Base-by-base conservation (phyloP, 371 early-diverging fungal species). In the Mortierella sp. region DNA sequence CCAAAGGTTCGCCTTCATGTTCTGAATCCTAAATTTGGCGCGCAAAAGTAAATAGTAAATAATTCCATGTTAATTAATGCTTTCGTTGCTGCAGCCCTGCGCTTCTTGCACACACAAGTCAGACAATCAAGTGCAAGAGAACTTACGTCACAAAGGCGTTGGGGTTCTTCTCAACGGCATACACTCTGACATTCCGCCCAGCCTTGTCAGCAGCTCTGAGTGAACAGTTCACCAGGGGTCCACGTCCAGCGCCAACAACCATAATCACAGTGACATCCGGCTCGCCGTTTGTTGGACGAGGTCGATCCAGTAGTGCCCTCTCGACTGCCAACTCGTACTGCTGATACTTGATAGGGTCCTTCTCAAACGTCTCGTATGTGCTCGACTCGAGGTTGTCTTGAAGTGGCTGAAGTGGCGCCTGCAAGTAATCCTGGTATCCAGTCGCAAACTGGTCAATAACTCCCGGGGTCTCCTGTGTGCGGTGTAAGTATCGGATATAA, bases 121-220 rank as follows among this genome's bases (percentile, higher is more conserved):
- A 37, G 9, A 6, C 24, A 9, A 37, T 9, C 3, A 24, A 9
- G 37, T 0, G 9, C 34, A 64, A 34, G 21, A 21, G 2, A 24
- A 71, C 92, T 89, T 91, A 94, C 93, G 94, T 96, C 16, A 98
- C 95, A 90, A 95, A 93, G 1, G 98, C 98, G 82, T 97, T 98
- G 0, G 97, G 95, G 80, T 98, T 99, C 91, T 99, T 98, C 82
- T 99, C 99, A 3, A 99, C 83, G 0, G 98, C 98, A 86, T 94
- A 94, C 19, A 98, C 79, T 10, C 90, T 88, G 13, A 98, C 93
- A 50, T 88, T 89, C 1, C 92, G 89, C 14, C 91, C 87, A 5
- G 95, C 92, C 69, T 88, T 89, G 26, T 92, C 93, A 2, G 98
- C 92, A 0, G 98, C 97, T 31, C 91, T 87, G 31, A 98, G 89